Evolutionary conservation across 2,329 filamentous ascomycete species (phyloP).

Genomic region (Talaromyces piceae): DNA sequence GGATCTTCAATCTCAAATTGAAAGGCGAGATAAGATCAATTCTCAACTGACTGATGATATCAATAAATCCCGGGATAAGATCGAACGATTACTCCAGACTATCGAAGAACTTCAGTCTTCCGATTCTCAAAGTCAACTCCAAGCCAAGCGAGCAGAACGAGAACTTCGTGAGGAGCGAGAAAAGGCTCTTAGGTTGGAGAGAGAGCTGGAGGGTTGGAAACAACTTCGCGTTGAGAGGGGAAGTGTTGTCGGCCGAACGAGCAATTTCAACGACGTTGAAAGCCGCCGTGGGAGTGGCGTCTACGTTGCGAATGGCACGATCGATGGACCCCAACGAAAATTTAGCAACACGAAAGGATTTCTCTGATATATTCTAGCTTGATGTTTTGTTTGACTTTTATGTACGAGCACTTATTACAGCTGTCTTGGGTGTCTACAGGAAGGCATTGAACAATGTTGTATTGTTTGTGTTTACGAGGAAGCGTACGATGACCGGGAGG

Average conservation of each 20-base stretch:
- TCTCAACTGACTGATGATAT: constrained; percentile 75
- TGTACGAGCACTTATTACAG: not conserved
- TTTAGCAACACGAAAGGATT: constrained; percentile 74
- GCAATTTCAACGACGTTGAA: constrained; percentile 30
- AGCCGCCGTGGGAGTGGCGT: constrained; percentile 33
- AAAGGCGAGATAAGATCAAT: constrained; percentile 85
- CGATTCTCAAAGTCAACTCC: constrained; percentile 73
- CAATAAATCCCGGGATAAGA: constrained; percentile 77
- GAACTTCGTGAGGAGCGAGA: constrained; percentile 86
- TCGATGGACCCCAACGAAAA: constrained; percentile 58
- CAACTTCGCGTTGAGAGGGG: constrained; percentile 58
- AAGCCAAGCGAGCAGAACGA: constrained; percentile 76
- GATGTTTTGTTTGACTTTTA: not conserved
- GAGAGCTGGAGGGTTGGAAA: constrained; percentile 80
- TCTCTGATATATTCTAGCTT: constrained; percentile 38
- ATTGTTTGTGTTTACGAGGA: not conserved
- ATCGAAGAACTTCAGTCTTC: constrained; percentile 91
- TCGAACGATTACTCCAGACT: constrained; percentile 77
- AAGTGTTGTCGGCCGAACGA: constrained; percentile 23
- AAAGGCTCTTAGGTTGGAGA: constrained; percentile 70
- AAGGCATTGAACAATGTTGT: not conserved
- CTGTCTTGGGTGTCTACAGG: not conserved
- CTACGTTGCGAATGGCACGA: constrained; percentile 25
- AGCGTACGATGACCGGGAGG: not conserved
- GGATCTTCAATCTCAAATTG: constrained; percentile 85